phyloP scores from a whole-genome alignment of 192 early-diverging fungal species.

The Podila horticola region DNA sequence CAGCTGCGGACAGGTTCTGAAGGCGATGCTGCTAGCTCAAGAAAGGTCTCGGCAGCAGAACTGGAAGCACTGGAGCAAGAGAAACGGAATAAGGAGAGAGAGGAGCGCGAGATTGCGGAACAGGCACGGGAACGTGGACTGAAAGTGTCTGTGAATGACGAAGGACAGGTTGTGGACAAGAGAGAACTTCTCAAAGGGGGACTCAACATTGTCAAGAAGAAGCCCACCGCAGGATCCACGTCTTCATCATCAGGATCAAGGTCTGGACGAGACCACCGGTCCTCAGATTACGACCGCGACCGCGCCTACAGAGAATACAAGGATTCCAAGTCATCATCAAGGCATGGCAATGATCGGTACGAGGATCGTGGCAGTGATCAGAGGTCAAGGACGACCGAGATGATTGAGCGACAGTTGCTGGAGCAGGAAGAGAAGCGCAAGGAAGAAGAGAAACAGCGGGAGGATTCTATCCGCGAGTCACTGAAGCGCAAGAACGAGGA shows the following conservation, averaged over 20 bases:
- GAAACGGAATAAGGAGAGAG: constrained; percentile 13
- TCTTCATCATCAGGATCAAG: constrained; percentile 21
- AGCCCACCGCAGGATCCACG: neutral
- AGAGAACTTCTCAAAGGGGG: constrained; percentile 75
- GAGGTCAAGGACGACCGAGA: constrained; percentile 51
- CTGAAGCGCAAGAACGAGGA: constrained; percentile 59
- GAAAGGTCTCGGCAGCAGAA: constrained; percentile 4
- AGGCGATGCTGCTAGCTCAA: constrained; percentile 17
- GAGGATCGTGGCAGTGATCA: constrained; percentile 25
- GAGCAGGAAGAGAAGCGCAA: constrained; percentile 59
- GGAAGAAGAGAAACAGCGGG: constrained; percentile 61
- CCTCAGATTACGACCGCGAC: constrained; percentile 37
- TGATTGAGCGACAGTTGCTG: constrained; percentile 62
- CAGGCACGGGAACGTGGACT: constrained; percentile 56
- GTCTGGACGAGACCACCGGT: constrained; percentile 21
- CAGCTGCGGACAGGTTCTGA: constrained; percentile 31
- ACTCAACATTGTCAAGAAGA: constrained; percentile 68
- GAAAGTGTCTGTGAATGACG: constrained; percentile 72
- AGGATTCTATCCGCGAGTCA: constrained; percentile 55
- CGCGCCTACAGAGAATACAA: constrained; percentile 57
- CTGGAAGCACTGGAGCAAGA: constrained; percentile 16
- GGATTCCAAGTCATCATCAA: constrained; percentile 53
- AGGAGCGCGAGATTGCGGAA: constrained; percentile 44
- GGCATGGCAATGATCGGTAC: constrained; percentile 8
- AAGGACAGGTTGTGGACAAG: constrained; percentile 80